Base-by-base conservation (phyloP, 2,329 filamentous ascomycete species). In the Colletotrichum chlorophyti region DNA sequence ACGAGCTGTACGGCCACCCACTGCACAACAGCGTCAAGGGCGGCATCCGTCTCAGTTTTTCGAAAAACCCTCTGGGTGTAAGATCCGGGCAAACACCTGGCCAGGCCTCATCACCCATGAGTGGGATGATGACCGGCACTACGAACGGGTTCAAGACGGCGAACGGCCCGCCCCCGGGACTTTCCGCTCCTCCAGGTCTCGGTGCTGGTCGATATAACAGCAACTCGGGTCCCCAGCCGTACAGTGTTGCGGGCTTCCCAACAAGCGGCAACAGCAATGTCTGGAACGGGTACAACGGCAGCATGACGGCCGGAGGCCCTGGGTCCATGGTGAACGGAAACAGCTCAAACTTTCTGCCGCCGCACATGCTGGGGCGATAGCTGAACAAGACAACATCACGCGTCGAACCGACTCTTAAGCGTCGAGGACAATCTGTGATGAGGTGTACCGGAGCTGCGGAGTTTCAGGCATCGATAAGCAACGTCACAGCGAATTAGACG, bases 61-160 rank as follows among this genome's bases (percentile, higher is more conserved):
- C 94, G 26, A 98, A 98, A 79, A 98, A 98, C 67, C 95, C 95
- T 0, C 83, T 98, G 2, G 95, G 95, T 19, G 94, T 98, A 24
- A 89, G 95, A 41, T 92, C 91, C 2, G 87, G 86, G 23, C 91
- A 93, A 68, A 80, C 77, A n/a, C 69, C 79, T 8, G 75, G 74
- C 23, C 75, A 80, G 54, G 68, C 70, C 23, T 69, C 69, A 6
- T 66, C 72, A 5, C 83, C 83, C 27, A 85, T 87, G 70, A 85
- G 80, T 64, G 86, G 81, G 21, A 79, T 86, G 63, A 83, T 85
- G 67, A 71, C 76, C 21, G 76, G 75, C 29, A 72, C 80, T 14
- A 80, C 78, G 21, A 83, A 82, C 63, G 81, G 83, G 32, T 93
- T 91, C 68, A 82, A 87, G 1, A 86, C 85, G 2, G 86, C 86